Conservation (phyloP, 768 basidiomycete species). For the Boletus reticuloceps region DNA sequence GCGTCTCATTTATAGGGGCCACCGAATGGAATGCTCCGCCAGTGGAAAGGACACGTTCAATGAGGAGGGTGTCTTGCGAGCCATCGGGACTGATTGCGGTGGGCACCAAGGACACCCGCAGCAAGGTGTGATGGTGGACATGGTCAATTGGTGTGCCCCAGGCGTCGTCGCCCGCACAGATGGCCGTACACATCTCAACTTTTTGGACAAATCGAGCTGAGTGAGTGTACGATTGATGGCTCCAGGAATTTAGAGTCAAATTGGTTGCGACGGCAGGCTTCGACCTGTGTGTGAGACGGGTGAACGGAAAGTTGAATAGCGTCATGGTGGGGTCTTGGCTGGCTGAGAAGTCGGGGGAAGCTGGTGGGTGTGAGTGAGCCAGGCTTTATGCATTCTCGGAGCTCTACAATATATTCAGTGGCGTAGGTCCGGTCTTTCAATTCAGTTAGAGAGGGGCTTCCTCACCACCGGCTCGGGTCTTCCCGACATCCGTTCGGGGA, state of each 20-base stretch:
- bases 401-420: too few relatives aligned
- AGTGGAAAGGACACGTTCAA: neutral
- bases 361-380: neutral
- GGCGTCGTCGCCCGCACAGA: neutral
- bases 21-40: neutral
- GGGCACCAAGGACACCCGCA: neutral
- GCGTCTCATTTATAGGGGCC: neutral
- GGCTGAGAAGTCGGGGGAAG: neutral
- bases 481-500: too few relatives aligned
- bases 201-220: neutral
- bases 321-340: neutral
- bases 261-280: neutral
- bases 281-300: neutral
- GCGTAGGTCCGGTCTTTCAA: too few relatives aligned
- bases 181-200: neutral
- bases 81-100: neutral
- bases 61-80: neutral
- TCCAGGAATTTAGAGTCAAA: neutral
- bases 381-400: too few relatives aligned
- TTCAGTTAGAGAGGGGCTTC: too few relatives aligned
- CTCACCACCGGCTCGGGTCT: too few relatives aligned
- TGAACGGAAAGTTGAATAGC: neutral
- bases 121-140: neutral
- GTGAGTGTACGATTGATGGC: neutral
- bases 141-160: neutral